These are phyloP conservation scores for Amaranthus palmeri DNA, from an alignment of 148 eudicot genomes.

Conservation along the genomic window DNA sequence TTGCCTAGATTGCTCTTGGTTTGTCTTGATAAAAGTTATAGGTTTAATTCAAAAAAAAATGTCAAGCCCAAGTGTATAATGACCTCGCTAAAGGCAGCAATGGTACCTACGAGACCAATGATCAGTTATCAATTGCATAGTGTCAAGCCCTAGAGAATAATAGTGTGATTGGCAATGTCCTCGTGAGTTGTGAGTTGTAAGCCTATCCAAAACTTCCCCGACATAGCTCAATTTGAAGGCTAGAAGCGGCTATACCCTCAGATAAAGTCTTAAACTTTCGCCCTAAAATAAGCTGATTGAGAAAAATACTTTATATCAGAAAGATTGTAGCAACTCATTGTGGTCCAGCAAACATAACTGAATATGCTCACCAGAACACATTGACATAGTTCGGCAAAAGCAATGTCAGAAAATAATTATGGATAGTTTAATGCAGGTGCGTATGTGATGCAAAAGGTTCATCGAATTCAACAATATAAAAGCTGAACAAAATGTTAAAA, in stretches of 20 bases:
- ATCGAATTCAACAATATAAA: not conserved
- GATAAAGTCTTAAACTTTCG: not conserved
- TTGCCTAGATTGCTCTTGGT: no score
- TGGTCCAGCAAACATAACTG: not conserved
- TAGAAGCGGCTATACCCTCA: not conserved
- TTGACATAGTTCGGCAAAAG: not conserved
- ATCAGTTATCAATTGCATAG: not conserved
- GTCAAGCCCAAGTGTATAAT: no score
- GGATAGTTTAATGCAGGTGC: not conserved
- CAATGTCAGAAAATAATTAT: not conserved
- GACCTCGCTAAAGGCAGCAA: not conserved
- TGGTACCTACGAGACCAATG: not conserved
- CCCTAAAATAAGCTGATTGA: not conserved
- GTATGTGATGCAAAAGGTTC: not conserved
- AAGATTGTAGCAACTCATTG: not conserved
- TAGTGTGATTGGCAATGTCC: not conserved
- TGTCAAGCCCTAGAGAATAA: not conserved
- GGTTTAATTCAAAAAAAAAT: no score
- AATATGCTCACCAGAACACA: not conserved
- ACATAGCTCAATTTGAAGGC: not conserved
- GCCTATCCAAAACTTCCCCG: not conserved
- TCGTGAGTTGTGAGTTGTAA: not conserved
- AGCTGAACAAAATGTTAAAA: slow-evolving; percentile 1
- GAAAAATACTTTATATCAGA: no score
- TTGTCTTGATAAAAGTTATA: no score